phyloP scores from a whole-genome alignment of 2,329 filamentous ascomycete genomes.

The Pestalotiopsis sp. region DNA sequence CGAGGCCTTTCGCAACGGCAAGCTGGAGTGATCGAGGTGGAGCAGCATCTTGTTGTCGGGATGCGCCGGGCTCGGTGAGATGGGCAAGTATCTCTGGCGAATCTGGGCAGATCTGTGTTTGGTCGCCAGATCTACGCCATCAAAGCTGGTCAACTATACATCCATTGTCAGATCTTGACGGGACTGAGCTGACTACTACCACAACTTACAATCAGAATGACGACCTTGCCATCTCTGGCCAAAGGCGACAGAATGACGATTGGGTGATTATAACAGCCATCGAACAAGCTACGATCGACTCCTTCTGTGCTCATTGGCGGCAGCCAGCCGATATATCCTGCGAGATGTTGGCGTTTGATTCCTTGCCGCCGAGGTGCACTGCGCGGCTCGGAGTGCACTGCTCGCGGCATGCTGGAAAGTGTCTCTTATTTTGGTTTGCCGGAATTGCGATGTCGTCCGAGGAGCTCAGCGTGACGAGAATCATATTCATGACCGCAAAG shows the following conservation, averaged over 20 bases:
- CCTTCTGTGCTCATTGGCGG: conserved; percentile 14
- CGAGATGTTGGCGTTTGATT: conserved; percentile 12
- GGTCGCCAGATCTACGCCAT: conserved; percentile 15
- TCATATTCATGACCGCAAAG: not conserved
- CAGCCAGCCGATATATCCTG: conserved; percentile 25
- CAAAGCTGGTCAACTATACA: conserved; percentile 24
- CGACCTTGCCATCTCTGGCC: conserved; percentile 20
- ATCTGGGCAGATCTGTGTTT: conserved; percentile 15
- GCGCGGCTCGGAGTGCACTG: not conserved
- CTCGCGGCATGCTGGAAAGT: not conserved
- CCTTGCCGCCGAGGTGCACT: conserved; percentile 8
- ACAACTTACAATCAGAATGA: conserved; percentile 22
- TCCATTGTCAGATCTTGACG: not conserved
- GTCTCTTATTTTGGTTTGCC: too few species aligned
- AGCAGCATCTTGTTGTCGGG: conserved; percentile 26
- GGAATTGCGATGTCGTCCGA: too few species aligned
- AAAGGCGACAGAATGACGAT: conserved; percentile 25
- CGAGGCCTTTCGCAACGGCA: conserved; percentile 19
- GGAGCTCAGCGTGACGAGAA: too few species aligned
- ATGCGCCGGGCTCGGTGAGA: conserved; percentile 21
- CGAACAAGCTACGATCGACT: conserved; percentile 14
- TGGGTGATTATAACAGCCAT: conserved; percentile 24
- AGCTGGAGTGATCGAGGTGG: conserved; percentile 15
- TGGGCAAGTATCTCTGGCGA: conserved; percentile 21
- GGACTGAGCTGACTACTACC: not conserved